Evolutionary conservation across 441 rosid genomes (phyloP).

Genomic region (Codiaeum variegatum): DNA sequence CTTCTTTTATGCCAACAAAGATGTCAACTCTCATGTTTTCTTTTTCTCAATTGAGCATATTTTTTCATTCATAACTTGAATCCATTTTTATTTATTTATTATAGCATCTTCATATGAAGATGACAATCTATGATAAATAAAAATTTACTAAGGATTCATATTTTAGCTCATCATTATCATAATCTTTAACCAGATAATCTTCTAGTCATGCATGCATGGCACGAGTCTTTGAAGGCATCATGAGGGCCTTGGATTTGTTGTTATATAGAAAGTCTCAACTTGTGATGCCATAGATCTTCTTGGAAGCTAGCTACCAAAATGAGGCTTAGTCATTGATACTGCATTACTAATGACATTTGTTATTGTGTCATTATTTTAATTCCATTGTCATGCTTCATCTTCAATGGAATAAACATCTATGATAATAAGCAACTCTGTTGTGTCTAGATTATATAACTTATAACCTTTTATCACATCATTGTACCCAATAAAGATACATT

Average conservation of each 20-base stretch:
- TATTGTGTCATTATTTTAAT: not conserved
- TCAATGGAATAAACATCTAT: too few relatives aligned
- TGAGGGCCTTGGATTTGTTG: too few relatives aligned
- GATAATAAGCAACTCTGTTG: too few relatives aligned
- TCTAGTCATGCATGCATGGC: not conserved
- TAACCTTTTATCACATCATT: too few relatives aligned
- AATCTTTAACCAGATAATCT: not conserved
- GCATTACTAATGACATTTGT: not conserved
- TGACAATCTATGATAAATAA: not conserved
- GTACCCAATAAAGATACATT: too few relatives aligned
- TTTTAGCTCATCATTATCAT: not conserved
- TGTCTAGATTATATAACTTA: too few relatives aligned
- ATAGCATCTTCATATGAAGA: not conserved
- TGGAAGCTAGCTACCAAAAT: not conserved
- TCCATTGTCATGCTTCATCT: too few relatives aligned
- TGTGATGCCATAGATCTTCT: not conserved
- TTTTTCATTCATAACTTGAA: not conserved
- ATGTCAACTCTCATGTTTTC: not conserved
- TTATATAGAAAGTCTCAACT: not conserved
- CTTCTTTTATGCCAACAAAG: not conserved
- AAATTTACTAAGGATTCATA: not conserved
- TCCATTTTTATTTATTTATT: not conserved
- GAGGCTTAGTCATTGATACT: not conserved
- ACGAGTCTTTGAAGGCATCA: too few relatives aligned
- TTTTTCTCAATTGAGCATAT: not conserved